Percentiles rank a stretch among this genome's conserved stretches.
Conservation (phyloP, 352 stramenopile species). For the Globisporangium nunn region DNA sequence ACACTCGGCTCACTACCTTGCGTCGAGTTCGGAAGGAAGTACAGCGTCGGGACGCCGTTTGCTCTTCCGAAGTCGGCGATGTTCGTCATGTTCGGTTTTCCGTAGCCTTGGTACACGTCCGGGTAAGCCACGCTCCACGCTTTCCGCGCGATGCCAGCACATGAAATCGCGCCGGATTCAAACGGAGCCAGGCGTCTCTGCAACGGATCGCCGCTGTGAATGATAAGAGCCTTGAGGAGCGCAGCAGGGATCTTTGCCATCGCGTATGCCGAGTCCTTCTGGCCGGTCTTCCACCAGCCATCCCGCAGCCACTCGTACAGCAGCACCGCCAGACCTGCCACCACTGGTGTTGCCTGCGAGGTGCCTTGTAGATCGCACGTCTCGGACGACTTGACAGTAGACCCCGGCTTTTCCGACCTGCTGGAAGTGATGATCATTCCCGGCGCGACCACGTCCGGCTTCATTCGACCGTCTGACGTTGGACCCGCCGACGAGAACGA, state of each 20-base stretch:
- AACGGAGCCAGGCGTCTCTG: conserved; percentile 35
- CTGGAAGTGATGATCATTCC: conserved; percentile 79
- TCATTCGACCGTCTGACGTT: conserved; percentile 76
- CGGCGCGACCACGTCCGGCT: conserved; percentile 83
- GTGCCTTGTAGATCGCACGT: conserved; percentile 74
- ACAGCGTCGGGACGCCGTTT: conserved; percentile 29
- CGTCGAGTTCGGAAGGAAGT: conserved; percentile 74
- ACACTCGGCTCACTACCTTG: conserved; percentile 50
- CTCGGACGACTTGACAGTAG: conserved; percentile 37
- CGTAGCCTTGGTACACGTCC: conserved; percentile 77
- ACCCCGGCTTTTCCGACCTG: conserved; percentile 47
- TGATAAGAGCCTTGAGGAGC: conserved; percentile 73
- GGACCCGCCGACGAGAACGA: conserved; percentile 80
- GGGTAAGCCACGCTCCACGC: conserved; percentile 42
- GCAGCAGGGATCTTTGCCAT: conserved; percentile 63
- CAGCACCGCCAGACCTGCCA: conserved; percentile 69
- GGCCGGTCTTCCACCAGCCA: conserved; percentile 67
- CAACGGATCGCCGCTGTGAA: conserved; percentile 65
- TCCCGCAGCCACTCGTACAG: conserved; percentile 74
- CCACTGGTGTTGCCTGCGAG: conserved; percentile 66
- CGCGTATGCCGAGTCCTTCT: conserved; percentile 38
- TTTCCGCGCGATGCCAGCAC: conserved; percentile 22
- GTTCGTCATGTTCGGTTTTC: conserved; percentile 75
- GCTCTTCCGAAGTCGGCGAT: conserved; percentile 46
- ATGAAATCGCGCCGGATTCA: conserved; percentile 41